Percentiles rank a stretch among this genome's conserved stretches.
phyloP scores from a whole-genome alignment of 768 basidiomycete species.

The Boletus speciosus region DNA sequence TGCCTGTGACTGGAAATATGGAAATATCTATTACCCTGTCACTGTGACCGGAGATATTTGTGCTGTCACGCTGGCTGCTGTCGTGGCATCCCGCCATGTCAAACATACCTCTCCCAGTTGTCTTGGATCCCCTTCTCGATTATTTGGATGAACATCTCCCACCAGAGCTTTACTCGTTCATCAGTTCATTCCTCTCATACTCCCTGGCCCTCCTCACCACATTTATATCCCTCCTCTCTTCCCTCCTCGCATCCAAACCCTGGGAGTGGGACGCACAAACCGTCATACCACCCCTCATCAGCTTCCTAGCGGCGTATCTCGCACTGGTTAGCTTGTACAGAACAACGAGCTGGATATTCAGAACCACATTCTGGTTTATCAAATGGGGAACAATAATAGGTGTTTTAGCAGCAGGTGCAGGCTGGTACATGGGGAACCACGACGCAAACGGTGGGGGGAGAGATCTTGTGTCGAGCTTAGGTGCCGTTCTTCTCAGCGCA shows the following conservation, averaged over 20 bases:
- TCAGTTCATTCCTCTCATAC: constrained; percentile 52
- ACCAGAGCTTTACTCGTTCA: constrained; percentile 48
- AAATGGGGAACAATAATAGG: constrained; percentile 73
- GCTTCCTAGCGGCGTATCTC: constrained; percentile 67
- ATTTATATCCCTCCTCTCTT: constrained; percentile 43
- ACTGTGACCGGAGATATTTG: constrained; percentile 14
- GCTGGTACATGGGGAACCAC: constrained; percentile 50
- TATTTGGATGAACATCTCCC: constrained; percentile 57
- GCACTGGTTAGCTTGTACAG: constrained; percentile 76
- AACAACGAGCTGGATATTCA: constrained; percentile 71
- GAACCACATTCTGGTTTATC: constrained; percentile 61
- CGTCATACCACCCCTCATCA: constrained; percentile 71
- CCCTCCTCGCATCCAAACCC: constrained; percentile 50
- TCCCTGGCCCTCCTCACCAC: constrained; percentile 48
- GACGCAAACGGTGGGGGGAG: constrained; percentile 30
- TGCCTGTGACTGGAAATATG: constrained; percentile 15
- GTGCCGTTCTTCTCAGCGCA: constrained; percentile 40
- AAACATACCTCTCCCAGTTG: constrained; percentile 40
- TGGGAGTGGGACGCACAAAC: constrained; percentile 65
- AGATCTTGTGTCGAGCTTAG: constrained; percentile 39
- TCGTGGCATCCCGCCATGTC: constrained; percentile 26
- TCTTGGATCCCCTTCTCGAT: constrained; percentile 52
- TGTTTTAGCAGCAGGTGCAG: constrained; percentile 48
- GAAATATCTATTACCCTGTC: constrained; percentile 2
- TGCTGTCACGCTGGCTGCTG: constrained; percentile 15